These are phyloP conservation scores for Gossypium davidsonii DNA, from an alignment of 441 rosid species.

Conservation along the genomic window DNA sequence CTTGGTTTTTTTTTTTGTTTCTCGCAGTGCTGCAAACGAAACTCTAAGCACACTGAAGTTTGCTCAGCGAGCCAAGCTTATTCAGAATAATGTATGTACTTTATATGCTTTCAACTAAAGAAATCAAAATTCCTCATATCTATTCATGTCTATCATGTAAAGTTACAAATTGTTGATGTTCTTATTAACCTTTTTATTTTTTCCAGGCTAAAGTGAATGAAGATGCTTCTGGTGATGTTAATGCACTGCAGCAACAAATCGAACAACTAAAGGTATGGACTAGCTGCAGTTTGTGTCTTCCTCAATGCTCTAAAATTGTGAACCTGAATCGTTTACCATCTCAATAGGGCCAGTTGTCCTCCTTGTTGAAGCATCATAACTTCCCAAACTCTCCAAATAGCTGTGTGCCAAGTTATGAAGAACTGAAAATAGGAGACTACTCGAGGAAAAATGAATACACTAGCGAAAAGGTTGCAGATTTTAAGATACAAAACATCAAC, in stretches of 20 bases:
- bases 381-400: slow-evolving; percentile 32
- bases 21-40: slow-evolving; percentile 79
- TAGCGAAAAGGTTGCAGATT: slow-evolving; percentile 28
- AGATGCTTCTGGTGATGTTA: slow-evolving; percentile 89
- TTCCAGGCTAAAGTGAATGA: slow-evolving; percentile 85
- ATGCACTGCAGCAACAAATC: slow-evolving; percentile 77
- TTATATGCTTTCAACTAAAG: slow-evolving; percentile 11
- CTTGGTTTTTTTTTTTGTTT: slow-evolving; percentile 14
- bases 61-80: slow-evolving; percentile 95
- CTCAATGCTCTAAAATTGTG: slow-evolving; percentile 10
- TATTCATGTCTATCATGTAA: slow-evolving; percentile 3
- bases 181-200: slow-evolving; percentile 21
- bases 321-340: slow-evolving; percentile 20
- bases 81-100: slow-evolving; percentile 71
- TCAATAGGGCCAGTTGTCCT: slow-evolving; percentile 66
- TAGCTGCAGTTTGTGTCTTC: slow-evolving; percentile 12
- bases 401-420: slow-evolving; percentile 36
- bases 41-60: slow-evolving; percentile 92
- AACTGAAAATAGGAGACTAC: slow-evolving; percentile 23
- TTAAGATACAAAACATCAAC: slow-evolving; percentile 23
- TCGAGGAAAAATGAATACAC: slow-evolving; percentile 24
- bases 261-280: slow-evolving; percentile 60
- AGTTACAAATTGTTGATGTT: slow-evolving; percentile 8
- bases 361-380: slow-evolving; percentile 45
- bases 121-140: not conserved